Evolutionary conservation across 805 yeast species (phyloP), one percentile per base, ranked within the genome.

Genomic region (Saccharomycopsis oosterbeekiorum): DNA sequence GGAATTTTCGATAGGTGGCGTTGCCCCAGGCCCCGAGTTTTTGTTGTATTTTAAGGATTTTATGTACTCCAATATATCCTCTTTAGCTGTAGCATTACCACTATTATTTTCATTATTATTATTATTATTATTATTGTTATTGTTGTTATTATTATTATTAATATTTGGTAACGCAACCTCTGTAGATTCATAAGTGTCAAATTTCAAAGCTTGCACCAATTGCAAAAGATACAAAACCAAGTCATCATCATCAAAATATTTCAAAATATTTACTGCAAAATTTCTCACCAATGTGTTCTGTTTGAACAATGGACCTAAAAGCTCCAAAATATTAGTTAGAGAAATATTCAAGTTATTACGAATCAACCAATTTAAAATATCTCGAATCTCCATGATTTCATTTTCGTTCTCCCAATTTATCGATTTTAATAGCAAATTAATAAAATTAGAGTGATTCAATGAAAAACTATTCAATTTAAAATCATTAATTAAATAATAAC

Each of bases 131-230:
- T 59, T 56, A 15, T 37, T 55, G 24, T 11, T 47, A 34, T 42
- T 59, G 4, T n/a, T 21, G 17, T 36, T 24, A 34, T 51, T 47
- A 29, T 21, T 37, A 24, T 29, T 29, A 21, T 24, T 51, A 11
- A 36, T 12, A 24, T 24, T 58, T 5, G 56, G 15, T 12, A 36
- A 17, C 19, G n/a, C 56, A 55, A 56, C 24, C n/a, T 19, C 40
- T 42, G 10, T 43, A 41, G 57, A 59, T 12, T 62, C 40, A 51
- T 64, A 62, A n/a, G 61, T 11, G 68, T 94, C 99, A 70, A 89
- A 89, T 67, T 89, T 86, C 42, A 93, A 80, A 0, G 97, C 96
- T 69, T 92, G 97, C 0, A 93, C 98, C 17, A 93, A 76, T 72
- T 94, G 99, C 60, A 93, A 78, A 65, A 94, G 74, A 68, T 89